These are phyloP conservation scores for Coccomyxa subellipsoidea DNA, from an alignment of 163 green algal genomes.

Conservation along the genomic window DNA sequence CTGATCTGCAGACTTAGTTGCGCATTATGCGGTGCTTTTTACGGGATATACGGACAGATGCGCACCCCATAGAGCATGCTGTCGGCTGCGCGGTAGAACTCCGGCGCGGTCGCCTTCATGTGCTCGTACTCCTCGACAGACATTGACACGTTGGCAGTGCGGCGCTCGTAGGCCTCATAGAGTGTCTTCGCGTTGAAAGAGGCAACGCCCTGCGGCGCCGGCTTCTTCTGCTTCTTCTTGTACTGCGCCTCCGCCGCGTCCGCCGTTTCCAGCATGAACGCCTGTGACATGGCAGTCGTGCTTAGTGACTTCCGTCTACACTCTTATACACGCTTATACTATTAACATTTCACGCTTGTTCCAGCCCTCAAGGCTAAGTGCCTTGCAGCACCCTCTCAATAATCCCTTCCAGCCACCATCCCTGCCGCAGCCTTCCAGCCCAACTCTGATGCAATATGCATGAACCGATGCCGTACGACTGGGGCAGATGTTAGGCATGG, in stretches of 20 bases:
- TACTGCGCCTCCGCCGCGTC: constrained; percentile 65
- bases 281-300: constrained; percentile 5
- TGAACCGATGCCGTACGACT: too few relatives aligned
- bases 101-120: constrained; percentile 61
- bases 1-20: background rate
- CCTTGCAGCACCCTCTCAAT: too few relatives aligned
- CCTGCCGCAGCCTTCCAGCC: too few relatives aligned
- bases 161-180: constrained; percentile 83
- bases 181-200: constrained; percentile 78
- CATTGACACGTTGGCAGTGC: constrained; percentile 44
- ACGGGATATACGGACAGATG: background rate
- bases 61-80: constrained; percentile 66
- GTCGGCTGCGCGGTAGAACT: constrained; percentile 75
- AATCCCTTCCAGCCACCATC: too few relatives aligned
- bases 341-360: too few relatives aligned
- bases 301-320: too few relatives aligned
- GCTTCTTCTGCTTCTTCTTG: constrained; percentile 90
- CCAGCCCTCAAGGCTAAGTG: too few relatives aligned
- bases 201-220: constrained; percentile 66
- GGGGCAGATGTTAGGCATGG: too few relatives aligned
- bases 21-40: too few relatives aligned
- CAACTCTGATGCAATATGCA: too few relatives aligned
- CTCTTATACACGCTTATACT: too few relatives aligned
- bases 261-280: constrained; percentile 71
- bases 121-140: constrained; percentile 64